Conservation (phyloP, 2,329 filamentous ascomycete genomes). For the Phyllosticta paracitricarpa region DNA sequence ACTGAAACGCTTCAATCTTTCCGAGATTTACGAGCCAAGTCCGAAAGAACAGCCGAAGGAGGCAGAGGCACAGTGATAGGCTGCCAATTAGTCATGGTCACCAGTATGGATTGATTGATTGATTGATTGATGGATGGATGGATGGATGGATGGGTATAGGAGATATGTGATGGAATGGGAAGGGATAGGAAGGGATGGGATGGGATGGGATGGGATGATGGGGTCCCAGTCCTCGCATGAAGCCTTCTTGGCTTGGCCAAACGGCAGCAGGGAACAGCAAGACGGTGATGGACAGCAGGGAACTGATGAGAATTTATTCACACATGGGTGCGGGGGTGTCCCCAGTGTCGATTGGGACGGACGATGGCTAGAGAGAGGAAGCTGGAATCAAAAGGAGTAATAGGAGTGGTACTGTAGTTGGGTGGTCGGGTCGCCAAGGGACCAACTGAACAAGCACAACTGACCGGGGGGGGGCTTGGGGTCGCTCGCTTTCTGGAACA, state of each 20-base stretch:
- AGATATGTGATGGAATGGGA: no score
- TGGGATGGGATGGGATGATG: no score
- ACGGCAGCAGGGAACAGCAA: neutral
- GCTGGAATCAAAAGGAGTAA: no score
- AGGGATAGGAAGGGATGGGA: no score
- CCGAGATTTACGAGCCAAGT: slow-evolving; percentile 55
- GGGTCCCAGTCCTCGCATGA: no score
- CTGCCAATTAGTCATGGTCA: neutral
- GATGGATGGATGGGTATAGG: no score
- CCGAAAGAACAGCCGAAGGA: slow-evolving; percentile 21
- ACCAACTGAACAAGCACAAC: slow-evolving; percentile 4
- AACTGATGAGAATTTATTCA: no score
- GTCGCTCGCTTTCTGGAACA: slow-evolving; percentile 11
- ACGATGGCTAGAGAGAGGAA: neutral
- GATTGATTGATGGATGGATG: no score
- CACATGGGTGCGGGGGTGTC: no score
- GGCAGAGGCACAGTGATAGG: slow-evolving; percentile 5
- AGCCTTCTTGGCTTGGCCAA: neutral
- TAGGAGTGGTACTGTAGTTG: neutral
- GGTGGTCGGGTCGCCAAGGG: slow-evolving; percentile 1
- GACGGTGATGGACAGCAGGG: no score
- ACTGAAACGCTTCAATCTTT: slow-evolving; percentile 68
- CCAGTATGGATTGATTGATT: no score
- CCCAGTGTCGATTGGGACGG: no score
- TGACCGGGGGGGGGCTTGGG: slow-evolving; percentile 2